A percentile compares a stretch with the other conserved stretches of the same genome.
These are phyloP conservation scores for Trichosporon inkin DNA, from an alignment of 1,284 basidiomycete species.

Conservation along the genomic window DNA sequence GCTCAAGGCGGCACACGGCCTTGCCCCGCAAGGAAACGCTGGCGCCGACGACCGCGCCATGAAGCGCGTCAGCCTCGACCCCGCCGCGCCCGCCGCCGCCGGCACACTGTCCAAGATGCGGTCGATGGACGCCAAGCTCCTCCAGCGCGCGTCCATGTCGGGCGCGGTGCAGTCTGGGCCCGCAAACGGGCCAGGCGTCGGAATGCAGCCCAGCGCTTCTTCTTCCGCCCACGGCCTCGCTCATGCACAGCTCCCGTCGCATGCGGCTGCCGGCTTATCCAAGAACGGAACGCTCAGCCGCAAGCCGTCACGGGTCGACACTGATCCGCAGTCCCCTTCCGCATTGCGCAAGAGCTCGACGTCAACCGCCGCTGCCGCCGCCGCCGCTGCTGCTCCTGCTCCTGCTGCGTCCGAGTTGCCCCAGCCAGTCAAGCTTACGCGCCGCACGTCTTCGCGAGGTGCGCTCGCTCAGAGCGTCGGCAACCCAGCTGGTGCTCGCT, in stretches of 20 bases:
- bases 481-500: not conserved
- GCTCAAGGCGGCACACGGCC: not conserved
- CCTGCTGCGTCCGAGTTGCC: not conserved
- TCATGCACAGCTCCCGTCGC: no score
- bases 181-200: not conserved
- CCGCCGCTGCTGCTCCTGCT: not conserved
- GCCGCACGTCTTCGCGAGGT: not conserved
- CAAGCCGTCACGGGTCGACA: no score
- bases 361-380: not conserved
- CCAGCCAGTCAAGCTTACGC: not conserved
- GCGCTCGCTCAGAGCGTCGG: not conserved
- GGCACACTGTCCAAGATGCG: not conserved
- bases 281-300: no score
- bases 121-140: slow-evolving; percentile 3
- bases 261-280: no score
- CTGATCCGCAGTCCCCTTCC: no score
- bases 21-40: not conserved
- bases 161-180: not conserved
- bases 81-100: not conserved
- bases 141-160: slow-evolving; percentile 4
- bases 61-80: not conserved
- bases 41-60: not conserved
- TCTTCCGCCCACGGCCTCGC: not conserved
- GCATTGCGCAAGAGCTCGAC: not conserved
- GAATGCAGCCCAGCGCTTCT: not conserved